phyloP scores from a whole-genome alignment of 1,284 basidiomycete genomes.

The Xerocomus amazonicus region DNA sequence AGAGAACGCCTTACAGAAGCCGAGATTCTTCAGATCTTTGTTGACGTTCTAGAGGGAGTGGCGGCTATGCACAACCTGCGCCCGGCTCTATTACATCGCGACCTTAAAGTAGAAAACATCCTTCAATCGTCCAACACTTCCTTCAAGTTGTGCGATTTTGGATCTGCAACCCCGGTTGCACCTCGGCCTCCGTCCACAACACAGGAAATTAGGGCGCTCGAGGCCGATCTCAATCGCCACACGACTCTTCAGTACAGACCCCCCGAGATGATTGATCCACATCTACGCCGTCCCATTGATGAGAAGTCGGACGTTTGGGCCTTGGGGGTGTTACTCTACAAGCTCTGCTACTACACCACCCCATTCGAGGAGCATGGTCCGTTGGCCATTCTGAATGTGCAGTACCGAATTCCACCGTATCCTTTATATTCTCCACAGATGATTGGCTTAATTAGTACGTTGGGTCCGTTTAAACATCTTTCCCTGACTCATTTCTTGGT shows the following conservation, averaged over 20 bases:
- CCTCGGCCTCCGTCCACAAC: constrained; percentile 66
- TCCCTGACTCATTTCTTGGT: constrained; percentile 8
- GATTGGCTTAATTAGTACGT: constrained; percentile 83
- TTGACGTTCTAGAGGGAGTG: constrained; percentile 90
- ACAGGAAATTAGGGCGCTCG: constrained; percentile 82
- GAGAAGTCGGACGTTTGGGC: constrained; percentile 98
- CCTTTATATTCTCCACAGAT: constrained; percentile 89
- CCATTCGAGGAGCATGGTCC: constrained; percentile 98
- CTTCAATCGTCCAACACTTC: constrained; percentile 72
- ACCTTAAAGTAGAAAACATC: constrained; percentile 99
- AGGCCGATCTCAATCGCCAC: constrained; percentile 90
- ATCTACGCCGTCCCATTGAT: constrained; percentile 78
- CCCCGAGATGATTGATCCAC: constrained; percentile 97
- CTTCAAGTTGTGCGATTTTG: constrained; percentile 98
- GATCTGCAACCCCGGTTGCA: constrained; percentile 81
- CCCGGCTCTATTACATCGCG: constrained; percentile 90
- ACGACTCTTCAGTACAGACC: constrained; percentile 96
- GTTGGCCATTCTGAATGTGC: constrained; percentile 93
- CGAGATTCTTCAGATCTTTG: constrained; percentile 97
- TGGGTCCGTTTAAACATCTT: constrained; percentile 5
- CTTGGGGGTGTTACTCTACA: constrained; percentile 88
- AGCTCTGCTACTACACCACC: constrained; percentile 98
- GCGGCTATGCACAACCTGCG: constrained; percentile 94
- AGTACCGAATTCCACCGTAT: constrained; percentile 91
- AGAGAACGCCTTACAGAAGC: constrained; percentile 90